A percentile compares a stretch with the other conserved stretches of the same genome.
Evolutionary conservation across 140 eudicot genomes (phyloP).

Genomic region (Bidens hawaiensis): DNA sequence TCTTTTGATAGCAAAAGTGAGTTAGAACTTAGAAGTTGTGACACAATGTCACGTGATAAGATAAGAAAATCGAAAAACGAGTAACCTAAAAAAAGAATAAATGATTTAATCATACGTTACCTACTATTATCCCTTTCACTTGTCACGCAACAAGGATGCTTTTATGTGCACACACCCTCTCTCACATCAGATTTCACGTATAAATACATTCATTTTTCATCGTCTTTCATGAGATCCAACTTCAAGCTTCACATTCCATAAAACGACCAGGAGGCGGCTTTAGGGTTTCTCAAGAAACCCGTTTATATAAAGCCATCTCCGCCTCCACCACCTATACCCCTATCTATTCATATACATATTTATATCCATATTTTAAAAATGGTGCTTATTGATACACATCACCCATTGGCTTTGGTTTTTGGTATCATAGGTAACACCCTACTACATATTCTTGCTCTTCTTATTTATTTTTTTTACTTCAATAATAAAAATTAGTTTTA

Average conservation of each 20-base stretch:
- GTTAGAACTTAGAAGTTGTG: not conserved
- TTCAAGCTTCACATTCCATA: constrained; percentile 5
- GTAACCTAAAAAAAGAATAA: constrained; percentile 8
- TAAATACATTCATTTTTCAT: constrained; percentile 8
- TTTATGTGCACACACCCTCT: constrained; percentile 3
- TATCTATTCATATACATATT: not conserved
- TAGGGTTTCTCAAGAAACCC: constrained; percentile 15
- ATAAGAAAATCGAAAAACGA: not conserved
- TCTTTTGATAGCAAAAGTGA: constrained; percentile 3
- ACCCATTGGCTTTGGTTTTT: constrained; percentile 28
- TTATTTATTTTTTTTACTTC: not conserved
- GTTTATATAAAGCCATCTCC: constrained; percentile 18
- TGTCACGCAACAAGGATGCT: constrained; percentile 28
- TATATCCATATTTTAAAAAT: constrained; percentile 12
- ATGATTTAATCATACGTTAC: constrained; percentile 14
- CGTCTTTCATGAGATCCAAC: constrained; percentile 2
- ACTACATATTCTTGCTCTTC: not conserved
- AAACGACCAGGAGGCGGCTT: constrained; percentile 10
- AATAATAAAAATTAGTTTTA: not conserved
- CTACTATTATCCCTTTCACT: constrained; percentile 15
- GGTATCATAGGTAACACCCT: constrained; percentile 33
- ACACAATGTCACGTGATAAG: constrained; percentile 16
- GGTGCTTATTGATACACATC: constrained; percentile 33
- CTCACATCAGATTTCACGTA: not conserved
- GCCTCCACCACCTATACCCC: not conserved